Evolutionary conservation across 1,139 yeast genomes (phyloP).

Genomic region (Sugiyamaella xylanicola): DNA sequence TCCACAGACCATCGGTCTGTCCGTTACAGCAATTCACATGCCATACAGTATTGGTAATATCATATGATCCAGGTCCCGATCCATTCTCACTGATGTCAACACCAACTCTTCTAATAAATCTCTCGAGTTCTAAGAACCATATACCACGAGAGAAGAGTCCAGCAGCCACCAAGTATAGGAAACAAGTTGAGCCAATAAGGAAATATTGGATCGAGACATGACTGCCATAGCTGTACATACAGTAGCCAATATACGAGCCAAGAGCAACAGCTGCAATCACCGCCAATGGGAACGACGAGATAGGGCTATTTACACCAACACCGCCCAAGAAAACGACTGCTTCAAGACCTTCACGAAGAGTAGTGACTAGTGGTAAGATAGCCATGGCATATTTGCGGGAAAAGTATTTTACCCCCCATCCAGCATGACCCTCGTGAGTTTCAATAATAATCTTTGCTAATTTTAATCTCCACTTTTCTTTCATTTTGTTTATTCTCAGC

Average conservation of each 20-base stretch:
- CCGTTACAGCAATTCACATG: slow-evolving; percentile 96
- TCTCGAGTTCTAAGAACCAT: slow-evolving; percentile 77
- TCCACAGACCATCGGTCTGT: slow-evolving; percentile 87
- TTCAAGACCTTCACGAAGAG: slow-evolving; percentile 87
- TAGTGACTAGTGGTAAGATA: slow-evolving; percentile 76
- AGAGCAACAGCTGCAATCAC: slow-evolving; percentile 73
- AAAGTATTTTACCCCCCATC: slow-evolving; percentile 31
- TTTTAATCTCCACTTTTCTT: slow-evolving; percentile 81
- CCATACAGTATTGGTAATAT: slow-evolving; percentile 76
- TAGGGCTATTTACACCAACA: slow-evolving; percentile 56
- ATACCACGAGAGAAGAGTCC: slow-evolving; percentile 89
- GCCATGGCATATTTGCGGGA: slow-evolving; percentile 74
- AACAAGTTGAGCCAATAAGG: slow-evolving; percentile 76
- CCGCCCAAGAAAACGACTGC: slow-evolving; percentile 93
- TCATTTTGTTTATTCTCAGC: slow-evolving; percentile 81
- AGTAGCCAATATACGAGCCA: slow-evolving; percentile 67
- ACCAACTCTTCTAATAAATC: slow-evolving; percentile 66
- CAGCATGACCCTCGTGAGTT: slow-evolving; percentile 37
- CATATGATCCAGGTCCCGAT: slow-evolving; percentile 90
- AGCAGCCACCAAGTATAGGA: slow-evolving; percentile 81
- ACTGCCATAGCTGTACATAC: slow-evolving; percentile 71
- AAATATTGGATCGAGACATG: slow-evolving; percentile 73
- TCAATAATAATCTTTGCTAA: slow-evolving; percentile 55
- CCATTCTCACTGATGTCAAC: slow-evolving; percentile 90
- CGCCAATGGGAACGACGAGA: slow-evolving; percentile 75